Conservation (phyloP, 805 yeast species). For the Pichia thaimueangensis region DNA sequence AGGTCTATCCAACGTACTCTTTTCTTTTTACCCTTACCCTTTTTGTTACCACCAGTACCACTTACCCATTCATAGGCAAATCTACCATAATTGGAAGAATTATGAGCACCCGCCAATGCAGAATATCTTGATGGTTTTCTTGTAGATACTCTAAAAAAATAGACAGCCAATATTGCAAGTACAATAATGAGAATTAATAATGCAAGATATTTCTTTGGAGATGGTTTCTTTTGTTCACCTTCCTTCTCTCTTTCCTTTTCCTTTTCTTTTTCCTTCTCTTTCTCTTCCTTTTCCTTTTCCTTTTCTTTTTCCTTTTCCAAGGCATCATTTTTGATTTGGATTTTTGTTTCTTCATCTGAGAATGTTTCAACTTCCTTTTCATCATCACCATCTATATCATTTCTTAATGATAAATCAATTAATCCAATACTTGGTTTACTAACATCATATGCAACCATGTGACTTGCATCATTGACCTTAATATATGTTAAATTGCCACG, state of each 20-base stretch:
- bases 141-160: constrained; percentile 4
- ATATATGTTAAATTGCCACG: constrained; percentile 75
- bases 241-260: not conserved
- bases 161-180: constrained; percentile 3
- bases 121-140: constrained; percentile 7
- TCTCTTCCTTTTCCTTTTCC: not conserved
- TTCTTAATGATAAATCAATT: constrained; percentile 37
- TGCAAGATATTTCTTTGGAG: constrained; percentile 6
- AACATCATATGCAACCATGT: constrained; percentile 88
- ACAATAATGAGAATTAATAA: constrained; percentile 3
- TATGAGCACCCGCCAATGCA: constrained; percentile 4
- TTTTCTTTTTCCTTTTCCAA: not conserved
- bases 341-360: not conserved
- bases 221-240: not conserved
- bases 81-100: constrained; percentile 2
- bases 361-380: constrained; percentile 7
- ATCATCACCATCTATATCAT: constrained; percentile 14
- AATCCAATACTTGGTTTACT: constrained; percentile 66
- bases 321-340: not conserved
- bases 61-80: constrained; percentile 10
- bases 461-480: constrained; percentile 70
- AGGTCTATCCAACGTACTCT: constrained; percentile 28
- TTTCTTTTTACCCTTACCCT: constrained; percentile 24
- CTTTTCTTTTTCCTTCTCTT: not conserved
- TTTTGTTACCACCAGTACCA: constrained; percentile 1